Evolutionary conservation across 108 stramenopile genomes (phyloP), one percentile per base, ranked within the genome.

Genomic region (Cyclotella sp.): DNA sequence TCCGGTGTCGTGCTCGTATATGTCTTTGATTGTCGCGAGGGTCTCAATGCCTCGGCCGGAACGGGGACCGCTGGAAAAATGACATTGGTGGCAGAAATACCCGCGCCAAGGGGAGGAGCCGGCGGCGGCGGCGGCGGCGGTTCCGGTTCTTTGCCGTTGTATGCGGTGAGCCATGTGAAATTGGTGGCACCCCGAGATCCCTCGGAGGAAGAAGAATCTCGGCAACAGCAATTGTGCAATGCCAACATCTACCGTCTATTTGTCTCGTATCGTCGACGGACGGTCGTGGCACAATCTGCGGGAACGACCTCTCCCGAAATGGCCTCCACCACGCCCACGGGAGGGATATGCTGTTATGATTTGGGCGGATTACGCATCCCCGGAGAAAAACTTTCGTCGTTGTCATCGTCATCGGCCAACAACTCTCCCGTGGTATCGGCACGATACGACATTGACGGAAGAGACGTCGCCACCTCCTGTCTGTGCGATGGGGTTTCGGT

Each of bases 401-500:
- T 78, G 18, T 53, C 76, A 3, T 61, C 89, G n/a, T 74, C 81
- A 43, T 65, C 72, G 10, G 34, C 68, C 60, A 46, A 1, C 3
- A 77, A 76, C 65, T 65, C 74, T n/a, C 81, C 81, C 0, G 74
- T 83, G n/a, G 74, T 79, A 2, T 79, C 78, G 43, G 88, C 94
- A 15, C 81, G 94, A 47, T 88, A 92, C 68, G 94, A 95, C 73
- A 81, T 95, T 75, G 94, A 95, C 71, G 89, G 89, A 34, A 76
- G 91, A 29, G 80, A 81, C 28, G 89, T 90, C 15, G 63, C 64
- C 7, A 82, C 86, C 12, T 76, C 84, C 3, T 72, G 78, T 44
- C 43, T 93, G 19, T 89, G 88, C 47, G 88, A 92, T 84, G 84
- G 76, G 10, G 80, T 89, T 27, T 43, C 46, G 2, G 53, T 71